phyloP scores from a whole-genome alignment of 345 rosid genomes.

The Eucalyptus regnans region DNA sequence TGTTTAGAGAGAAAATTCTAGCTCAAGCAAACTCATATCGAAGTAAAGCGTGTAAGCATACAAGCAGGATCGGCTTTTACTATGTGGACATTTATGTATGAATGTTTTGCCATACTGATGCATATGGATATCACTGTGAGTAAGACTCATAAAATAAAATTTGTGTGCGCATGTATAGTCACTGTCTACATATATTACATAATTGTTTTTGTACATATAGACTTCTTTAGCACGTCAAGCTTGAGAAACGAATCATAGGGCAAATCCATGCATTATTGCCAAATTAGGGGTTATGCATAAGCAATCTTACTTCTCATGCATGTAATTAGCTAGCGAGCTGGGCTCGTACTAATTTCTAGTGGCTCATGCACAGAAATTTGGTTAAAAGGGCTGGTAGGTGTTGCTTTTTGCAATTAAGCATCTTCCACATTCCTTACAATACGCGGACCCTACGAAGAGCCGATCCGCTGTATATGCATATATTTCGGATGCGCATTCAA shows the following conservation, averaged over 20 bases:
- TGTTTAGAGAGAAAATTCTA: neutral
- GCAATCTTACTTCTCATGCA: neutral
- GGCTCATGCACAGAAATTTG: neutral
- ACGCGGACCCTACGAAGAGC: neutral
- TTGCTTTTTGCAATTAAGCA: neutral
- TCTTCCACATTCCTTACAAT: neutral
- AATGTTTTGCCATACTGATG: neutral
- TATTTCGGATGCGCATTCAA: accelerated
- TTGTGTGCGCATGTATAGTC: neutral
- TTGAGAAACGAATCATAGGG: neutral
- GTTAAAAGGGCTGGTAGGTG: neutral
- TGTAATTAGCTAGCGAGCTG: neutral
- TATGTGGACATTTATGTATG: neutral
- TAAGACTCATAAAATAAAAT: neutral
- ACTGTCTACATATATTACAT: no score
- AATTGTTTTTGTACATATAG: neutral
- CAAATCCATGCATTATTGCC: neutral
- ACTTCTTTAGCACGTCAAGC: neutral
- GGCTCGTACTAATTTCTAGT: neutral
- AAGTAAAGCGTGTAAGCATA: neutral
- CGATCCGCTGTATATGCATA: neutral
- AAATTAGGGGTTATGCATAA: neutral
- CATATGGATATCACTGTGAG: neutral
- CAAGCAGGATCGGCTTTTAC: no score
- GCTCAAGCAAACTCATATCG: neutral